A percentile compares a stretch with the other conserved stretches of the same genome.
These are phyloP conservation scores for Oxyria digyna DNA, from an alignment of 148 eudicot genomes.

Conservation along the genomic window DNA sequence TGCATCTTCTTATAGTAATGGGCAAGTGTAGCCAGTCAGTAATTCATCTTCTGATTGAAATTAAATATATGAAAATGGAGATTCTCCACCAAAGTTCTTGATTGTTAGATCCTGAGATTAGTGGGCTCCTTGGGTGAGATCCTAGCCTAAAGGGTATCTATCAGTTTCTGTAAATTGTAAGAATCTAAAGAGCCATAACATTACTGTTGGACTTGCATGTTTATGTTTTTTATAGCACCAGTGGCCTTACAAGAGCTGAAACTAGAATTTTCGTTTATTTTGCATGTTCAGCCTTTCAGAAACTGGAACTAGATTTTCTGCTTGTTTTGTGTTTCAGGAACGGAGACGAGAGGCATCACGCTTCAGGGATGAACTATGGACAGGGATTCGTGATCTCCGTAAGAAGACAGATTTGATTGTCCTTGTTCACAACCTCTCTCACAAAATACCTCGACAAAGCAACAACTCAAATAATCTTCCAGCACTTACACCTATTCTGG, in stretches of 20 bases:
- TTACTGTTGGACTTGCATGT: neutral
- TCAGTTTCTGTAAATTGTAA: no score
- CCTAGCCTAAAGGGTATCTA: no score
- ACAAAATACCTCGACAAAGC: constrained; percentile 58
- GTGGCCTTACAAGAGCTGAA: neutral
- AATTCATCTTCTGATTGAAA: no score
- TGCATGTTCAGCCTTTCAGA: neutral
- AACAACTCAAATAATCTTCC: constrained; percentile 41
- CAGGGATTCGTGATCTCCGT: constrained; percentile 84
- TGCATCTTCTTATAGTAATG: neutral
- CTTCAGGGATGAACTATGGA: constrained; percentile 85
- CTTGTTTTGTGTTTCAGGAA: constrained; percentile 40
- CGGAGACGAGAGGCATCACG: constrained; percentile 65
- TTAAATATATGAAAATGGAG: no score
- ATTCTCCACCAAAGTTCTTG: no score
- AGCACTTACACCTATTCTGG: constrained; percentile 60
- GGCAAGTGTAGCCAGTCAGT: no score
- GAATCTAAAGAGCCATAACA: neutral
- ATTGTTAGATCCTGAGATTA: no score
- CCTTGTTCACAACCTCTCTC: constrained; percentile 93
- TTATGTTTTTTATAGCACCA: no score
- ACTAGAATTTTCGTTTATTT: constrained; percentile 1
- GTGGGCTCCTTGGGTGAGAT: no score
- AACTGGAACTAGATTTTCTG: neutral
- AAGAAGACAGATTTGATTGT: constrained; percentile 74